Evolutionary conservation across 2,329 filamentous ascomycete genomes (phyloP).

Genomic region (Taxawa tesnikishii): DNA sequence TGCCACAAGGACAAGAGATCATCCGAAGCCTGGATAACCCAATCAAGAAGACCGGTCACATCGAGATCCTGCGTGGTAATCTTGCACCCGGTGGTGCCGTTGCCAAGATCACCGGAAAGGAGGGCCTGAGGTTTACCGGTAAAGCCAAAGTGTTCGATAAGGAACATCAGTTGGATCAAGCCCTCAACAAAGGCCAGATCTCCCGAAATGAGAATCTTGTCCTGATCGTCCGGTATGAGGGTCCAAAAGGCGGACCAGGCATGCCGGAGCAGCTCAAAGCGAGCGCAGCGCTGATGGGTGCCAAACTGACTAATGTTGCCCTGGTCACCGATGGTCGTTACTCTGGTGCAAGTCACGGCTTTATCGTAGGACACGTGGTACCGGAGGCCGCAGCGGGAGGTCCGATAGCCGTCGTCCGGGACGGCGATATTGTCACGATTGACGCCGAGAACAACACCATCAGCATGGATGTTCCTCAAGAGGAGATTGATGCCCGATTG

Average conservation of each 20-base stretch:
- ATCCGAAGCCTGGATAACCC: slow-evolving; percentile 72
- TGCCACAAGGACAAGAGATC: slow-evolving; percentile 69
- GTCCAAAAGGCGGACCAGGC: slow-evolving; percentile 60
- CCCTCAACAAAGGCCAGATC: slow-evolving; percentile 59
- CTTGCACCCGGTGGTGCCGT: slow-evolving; percentile 81
- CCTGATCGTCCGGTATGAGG: slow-evolving; percentile 81
- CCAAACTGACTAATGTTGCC: slow-evolving; percentile 58
- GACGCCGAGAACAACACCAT: slow-evolving; percentile 65
- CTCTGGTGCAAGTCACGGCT: slow-evolving; percentile 72
- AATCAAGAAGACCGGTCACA: slow-evolving; percentile 76
- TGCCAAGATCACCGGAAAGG: slow-evolving; percentile 93
- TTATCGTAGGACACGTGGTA: slow-evolving; percentile 78
- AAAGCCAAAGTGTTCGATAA: slow-evolving; percentile 78
- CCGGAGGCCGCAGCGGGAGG: slow-evolving; percentile 79
- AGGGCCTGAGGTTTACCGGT: slow-evolving; percentile 72
- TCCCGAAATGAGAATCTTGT: slow-evolving; percentile 71
- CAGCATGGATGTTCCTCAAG: slow-evolving; percentile 59
- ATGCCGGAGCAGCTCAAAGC: slow-evolving; percentile 70
- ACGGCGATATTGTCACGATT: slow-evolving; percentile 72
- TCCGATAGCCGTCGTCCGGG: slow-evolving; percentile 68
- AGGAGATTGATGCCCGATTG: slow-evolving; percentile 55
- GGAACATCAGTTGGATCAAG: slow-evolving; percentile 64
- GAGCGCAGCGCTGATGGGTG: slow-evolving; percentile 60
- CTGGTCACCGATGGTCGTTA: slow-evolving; percentile 66
- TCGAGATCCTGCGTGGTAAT: slow-evolving; percentile 80